Percentiles rank a stretch among this genome's conserved stretches.
These are phyloP conservation scores for Papiliotrema fonsecae DNA, from an alignment of 1,284 basidiomycete species.

Conservation along the genomic window DNA sequence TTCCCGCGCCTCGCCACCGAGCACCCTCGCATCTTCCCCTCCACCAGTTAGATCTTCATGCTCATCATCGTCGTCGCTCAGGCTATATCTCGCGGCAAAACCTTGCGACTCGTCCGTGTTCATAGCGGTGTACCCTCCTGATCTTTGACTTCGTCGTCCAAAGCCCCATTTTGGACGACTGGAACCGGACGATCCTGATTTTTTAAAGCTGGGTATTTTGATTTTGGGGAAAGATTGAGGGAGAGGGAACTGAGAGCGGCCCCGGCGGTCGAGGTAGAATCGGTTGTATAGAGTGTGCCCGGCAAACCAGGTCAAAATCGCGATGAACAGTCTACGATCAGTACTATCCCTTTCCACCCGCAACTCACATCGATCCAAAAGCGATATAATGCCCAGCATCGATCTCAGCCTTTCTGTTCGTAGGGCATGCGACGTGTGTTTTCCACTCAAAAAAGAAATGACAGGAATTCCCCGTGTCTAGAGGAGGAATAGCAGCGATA, in stretches of 20 bases:
- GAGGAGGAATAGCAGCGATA: conserved; percentile 39
- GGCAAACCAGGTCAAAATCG: conserved; percentile 41
- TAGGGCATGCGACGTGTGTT: conserved; percentile 46
- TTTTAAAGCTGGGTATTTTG: conserved; percentile 3
- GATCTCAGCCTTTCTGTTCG: conserved; percentile 29
- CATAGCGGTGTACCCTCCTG: conserved; percentile 36
- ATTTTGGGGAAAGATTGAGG: conserved; percentile 19
- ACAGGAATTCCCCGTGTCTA: conserved; percentile 31
- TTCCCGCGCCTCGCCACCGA: conserved; percentile 29
- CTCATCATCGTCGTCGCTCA: conserved; percentile 44
- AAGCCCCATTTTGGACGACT: conserved; percentile 24
- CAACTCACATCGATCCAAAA: conserved; percentile 40
- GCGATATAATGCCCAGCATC: conserved; percentile 30
- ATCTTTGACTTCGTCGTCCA: conserved; percentile 25
- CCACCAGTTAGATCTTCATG: conserved; percentile 22
- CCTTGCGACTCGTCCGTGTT: conserved; percentile 51
- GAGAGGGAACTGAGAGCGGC: conserved; percentile 39
- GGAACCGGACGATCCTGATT: conserved; percentile 4
- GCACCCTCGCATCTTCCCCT: conserved; percentile 9
- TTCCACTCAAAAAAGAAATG: conserved; percentile 48
- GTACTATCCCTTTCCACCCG: not conserved
- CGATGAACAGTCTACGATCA: conserved; percentile 32
- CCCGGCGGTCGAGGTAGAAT: conserved; percentile 38
- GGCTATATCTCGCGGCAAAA: conserved; percentile 52
- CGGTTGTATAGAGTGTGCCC: conserved; percentile 46